Evolutionary conservation across 2,329 filamentous ascomycete genomes (phyloP).

Genomic region (Dothideomycetes sp.): DNA sequence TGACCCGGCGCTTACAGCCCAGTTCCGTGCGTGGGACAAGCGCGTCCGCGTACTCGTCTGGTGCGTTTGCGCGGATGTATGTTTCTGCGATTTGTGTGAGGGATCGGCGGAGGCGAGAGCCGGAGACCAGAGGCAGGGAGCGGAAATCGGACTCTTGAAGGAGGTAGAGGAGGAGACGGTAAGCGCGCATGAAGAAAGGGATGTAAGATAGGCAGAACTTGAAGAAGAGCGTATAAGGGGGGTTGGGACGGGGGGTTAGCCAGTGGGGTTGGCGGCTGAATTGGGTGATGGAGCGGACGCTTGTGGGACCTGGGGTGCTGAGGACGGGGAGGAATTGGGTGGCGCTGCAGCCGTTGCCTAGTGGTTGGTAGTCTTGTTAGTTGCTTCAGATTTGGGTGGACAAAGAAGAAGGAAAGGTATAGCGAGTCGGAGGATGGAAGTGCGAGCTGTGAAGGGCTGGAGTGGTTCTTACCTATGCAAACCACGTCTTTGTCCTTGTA

Average conservation of each 20-base stretch:
- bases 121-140: conserved; percentile 29
- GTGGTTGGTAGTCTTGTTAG: too few relatives aligned
- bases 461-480: conserved; percentile 29
- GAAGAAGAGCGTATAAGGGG: conserved; percentile 28
- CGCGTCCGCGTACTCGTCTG: conserved; percentile 32
- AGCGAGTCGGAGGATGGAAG: too few relatives aligned
- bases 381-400: too few relatives aligned
- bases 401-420: too few relatives aligned
- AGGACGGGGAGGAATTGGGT: too few relatives aligned
- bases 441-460: conserved; percentile 5
- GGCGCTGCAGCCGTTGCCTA: too few relatives aligned
- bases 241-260: conserved; percentile 34
- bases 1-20: conserved; percentile 38
- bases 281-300: conserved; percentile 34
- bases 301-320: conserved; percentile 15
- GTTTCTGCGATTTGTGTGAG: conserved; percentile 27
- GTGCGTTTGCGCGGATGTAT: conserved; percentile 34
- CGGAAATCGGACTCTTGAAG: conserved; percentile 34
- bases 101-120: conserved; percentile 24
- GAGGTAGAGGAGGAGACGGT: conserved; percentile 32
- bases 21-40: conserved; percentile 34
- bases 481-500: conserved; percentile 28
- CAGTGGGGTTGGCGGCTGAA: conserved; percentile 42
- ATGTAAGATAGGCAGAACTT: conserved; percentile 35
- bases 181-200: conserved; percentile 32